Base-by-base conservation (phyloP, 768 basidiomycete species). In the Infundibulicybe gibba region DNA sequence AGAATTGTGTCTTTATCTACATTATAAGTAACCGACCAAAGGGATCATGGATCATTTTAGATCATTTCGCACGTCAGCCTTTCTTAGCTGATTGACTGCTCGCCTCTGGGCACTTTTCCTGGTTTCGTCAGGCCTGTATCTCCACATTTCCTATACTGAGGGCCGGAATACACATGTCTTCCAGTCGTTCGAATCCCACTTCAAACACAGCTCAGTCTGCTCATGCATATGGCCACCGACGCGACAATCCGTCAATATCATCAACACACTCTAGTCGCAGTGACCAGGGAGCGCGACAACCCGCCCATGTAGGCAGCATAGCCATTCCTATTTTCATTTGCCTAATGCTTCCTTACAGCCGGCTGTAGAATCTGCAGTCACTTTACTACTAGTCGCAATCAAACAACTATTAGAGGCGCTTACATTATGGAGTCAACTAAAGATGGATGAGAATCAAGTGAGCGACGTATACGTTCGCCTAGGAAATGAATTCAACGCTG, bases 401-500 rank as follows among this genome's bases (percentile, higher is more conserved):
- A 95, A 97, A 63, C 82, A 90, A 52, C 81, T 99, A n/a, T 76
- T 99, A 32, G 94, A 97, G 62, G 77, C 88, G 1, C 75, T 97
- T 46, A 91, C 89, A 5, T 70, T 79, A 69, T 97, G 93, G 93
- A 90, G 88, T 63, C 74, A 74, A 49, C 66, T 78, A 50, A 75
- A 81, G 56, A 76, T 87, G 56, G 74, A 81, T 47, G 93, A 95
- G 61, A 69, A 65, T 37, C 75, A 89, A 54, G 93, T 99, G 61
- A 97, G 94, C 75, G 92, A 97, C 65, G 90, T 97, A 45, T 99
- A 99, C 66, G 97, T 99, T 45, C 81, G 84, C 45, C 75, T 99
- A 17, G 97, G 97, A 17, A 97, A 98, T 66, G 94, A 97, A 61
- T 98, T 99, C 74, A 97, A 97, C 61, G 80, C 82, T 13, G 94